These are phyloP conservation scores for Amphibolis antarctica DNA, from an alignment of 106 monocot genomes.

Conservation along the genomic window DNA sequence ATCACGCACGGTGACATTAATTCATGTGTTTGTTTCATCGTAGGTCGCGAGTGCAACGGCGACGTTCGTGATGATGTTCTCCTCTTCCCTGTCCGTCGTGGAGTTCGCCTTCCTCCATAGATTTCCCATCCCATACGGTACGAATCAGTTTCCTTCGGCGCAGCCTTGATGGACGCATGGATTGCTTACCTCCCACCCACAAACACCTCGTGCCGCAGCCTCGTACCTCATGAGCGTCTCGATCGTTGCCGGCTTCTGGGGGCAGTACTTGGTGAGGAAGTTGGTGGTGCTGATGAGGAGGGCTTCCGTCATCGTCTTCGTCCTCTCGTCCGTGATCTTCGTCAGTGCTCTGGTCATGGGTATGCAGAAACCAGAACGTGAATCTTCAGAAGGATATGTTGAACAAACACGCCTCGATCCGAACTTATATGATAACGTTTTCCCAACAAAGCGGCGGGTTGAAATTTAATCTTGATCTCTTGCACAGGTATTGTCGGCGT, in stretches of 20 bases:
- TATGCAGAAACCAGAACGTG: slow-evolving; percentile 6
- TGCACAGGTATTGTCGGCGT: slow-evolving; percentile 56
- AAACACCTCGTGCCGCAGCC: slow-evolving; percentile 40
- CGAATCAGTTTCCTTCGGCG: neutral
- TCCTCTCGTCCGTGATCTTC: slow-evolving; percentile 80
- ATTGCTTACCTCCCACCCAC: no score
- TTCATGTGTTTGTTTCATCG: neutral
- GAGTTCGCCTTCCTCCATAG: slow-evolving; percentile 88
- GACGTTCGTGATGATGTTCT: slow-evolving; percentile 98
- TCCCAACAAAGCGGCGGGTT: no score
- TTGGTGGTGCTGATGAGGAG: slow-evolving; percentile 53
- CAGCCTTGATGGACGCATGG: no score
- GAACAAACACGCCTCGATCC: no score
- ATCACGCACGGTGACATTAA: no score
- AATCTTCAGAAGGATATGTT: no score
- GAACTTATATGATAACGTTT: no score
- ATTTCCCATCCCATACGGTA: slow-evolving; percentile 94
- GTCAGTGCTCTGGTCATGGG: slow-evolving; percentile 90
- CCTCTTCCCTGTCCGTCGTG: slow-evolving; percentile 89
- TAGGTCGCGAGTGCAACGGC: slow-evolving; percentile 96
- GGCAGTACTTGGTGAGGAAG: slow-evolving; percentile 80
- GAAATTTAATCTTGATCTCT: neutral
- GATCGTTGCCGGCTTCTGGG: slow-evolving; percentile 86
- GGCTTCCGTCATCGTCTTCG: slow-evolving; percentile 87
- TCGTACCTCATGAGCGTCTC: slow-evolving; percentile 60